Percentiles rank a stretch among this genome's conserved stretches.
Conservation (phyloP, 73 alveolate genomes). For the Paramecium biaurelia region DNA sequence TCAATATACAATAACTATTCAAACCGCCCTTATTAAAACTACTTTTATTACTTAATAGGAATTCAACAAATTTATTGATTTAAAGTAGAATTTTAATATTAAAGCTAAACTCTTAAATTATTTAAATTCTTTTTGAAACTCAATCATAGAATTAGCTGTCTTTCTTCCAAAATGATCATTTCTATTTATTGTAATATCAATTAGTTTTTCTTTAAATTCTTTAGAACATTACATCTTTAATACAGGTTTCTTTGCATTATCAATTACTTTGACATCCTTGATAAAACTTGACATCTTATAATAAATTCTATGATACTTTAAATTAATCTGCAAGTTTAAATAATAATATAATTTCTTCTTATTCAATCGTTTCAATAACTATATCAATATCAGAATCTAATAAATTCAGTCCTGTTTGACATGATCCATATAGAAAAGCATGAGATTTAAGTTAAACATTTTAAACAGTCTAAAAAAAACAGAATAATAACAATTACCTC, state of each 20-base stretch:
- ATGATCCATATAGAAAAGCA: slow-evolving; percentile 1
- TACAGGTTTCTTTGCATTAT: background rate
- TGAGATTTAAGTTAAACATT: background rate
- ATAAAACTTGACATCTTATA: background rate
- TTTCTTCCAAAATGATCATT: background rate
- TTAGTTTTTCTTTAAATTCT: background rate
- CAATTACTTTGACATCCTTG: slow-evolving; percentile 16
- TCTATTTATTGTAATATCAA: slow-evolving; percentile 16
- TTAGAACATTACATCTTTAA: background rate
- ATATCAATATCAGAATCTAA: slow-evolving; percentile 35
- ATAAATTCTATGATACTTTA: background rate
- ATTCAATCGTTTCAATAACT: background rate
- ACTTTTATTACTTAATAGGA: background rate
- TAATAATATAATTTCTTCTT: background rate
- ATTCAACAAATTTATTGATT: slow-evolving; percentile 8
- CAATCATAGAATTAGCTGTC: slow-evolving; percentile 1
- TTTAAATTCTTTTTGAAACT: slow-evolving; percentile 35
- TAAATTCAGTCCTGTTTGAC: background rate
- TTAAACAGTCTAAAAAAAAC: background rate
- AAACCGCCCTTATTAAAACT: slow-evolving; percentile 16
- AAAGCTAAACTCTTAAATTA: slow-evolving; percentile 6
- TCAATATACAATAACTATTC: slow-evolving; percentile 7
- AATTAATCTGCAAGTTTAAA: background rate
- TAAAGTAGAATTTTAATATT: background rate
- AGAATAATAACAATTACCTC: background rate